These are phyloP conservation scores for Coleophoma cylindrospora DNA, from an alignment of 2,329 filamentous ascomycete species.

Conservation along the genomic window DNA sequence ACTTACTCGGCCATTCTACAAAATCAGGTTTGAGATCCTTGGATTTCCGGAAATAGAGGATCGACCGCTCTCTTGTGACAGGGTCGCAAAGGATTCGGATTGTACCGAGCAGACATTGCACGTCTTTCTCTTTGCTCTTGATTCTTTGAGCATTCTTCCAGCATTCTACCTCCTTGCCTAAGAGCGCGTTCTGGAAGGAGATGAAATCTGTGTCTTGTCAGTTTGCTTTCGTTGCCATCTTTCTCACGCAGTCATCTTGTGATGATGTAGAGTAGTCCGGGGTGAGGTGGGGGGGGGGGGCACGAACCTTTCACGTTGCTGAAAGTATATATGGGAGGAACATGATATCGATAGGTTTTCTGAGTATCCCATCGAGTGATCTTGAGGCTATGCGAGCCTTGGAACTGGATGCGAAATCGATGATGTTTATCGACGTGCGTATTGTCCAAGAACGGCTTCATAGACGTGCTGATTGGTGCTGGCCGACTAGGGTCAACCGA, in stretches of 20 bases:
- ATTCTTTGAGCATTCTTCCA: too few relatives aligned
- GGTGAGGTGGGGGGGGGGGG: too few relatives aligned
- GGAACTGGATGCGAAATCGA: constrained; percentile 13
- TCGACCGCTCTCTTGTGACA: constrained; percentile 4
- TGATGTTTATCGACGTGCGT: constrained; percentile 10
- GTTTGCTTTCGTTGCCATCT: not conserved
- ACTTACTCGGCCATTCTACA: constrained; percentile 11
- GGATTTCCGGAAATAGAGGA: constrained; percentile 15
- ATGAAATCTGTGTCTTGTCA: constrained; percentile 7
- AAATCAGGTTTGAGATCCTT: constrained; percentile 12
- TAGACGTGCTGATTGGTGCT: constrained; percentile 9
- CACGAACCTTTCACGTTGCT: constrained; percentile 11
- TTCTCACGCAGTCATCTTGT: too few relatives aligned
- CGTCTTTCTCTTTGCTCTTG: constrained; percentile 3
- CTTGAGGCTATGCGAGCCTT: constrained; percentile 13
- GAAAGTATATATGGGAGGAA: constrained; percentile 13
- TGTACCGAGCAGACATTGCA: constrained; percentile 8
- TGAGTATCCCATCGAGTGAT: constrained; percentile 5
- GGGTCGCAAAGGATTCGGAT: constrained; percentile 15
- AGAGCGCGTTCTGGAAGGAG: constrained; percentile 11
- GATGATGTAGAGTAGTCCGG: too few relatives aligned
- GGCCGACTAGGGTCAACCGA: constrained; percentile 7
- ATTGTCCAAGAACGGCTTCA: constrained; percentile 19
- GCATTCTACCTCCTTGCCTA: not conserved
- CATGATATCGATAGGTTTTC: constrained; percentile 3